A percentile compares a stretch with the other conserved stretches of the same genome.
Conservation (phyloP, 345 rosid species). For the Euphorbia peplus region DNA sequence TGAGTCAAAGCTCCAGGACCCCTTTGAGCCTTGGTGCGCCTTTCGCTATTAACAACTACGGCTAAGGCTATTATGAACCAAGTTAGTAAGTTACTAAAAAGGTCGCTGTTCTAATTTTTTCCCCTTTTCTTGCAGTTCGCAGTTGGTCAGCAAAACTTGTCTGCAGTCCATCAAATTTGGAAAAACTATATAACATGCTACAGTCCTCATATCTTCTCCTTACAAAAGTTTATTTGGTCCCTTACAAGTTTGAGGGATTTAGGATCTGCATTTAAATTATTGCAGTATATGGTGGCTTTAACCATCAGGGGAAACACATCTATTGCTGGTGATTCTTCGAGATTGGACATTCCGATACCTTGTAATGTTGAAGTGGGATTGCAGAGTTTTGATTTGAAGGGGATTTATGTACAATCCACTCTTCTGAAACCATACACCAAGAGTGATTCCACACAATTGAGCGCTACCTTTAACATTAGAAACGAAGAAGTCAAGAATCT, state of each 20-base stretch:
- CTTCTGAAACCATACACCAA: conserved; percentile 20
- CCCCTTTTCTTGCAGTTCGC: conserved; percentile 61
- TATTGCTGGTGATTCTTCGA: conserved; percentile 39
- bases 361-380: conserved; percentile 35
- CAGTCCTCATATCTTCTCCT: conserved; percentile 39
- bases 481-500: conserved; percentile 24
- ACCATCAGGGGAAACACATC: conserved; percentile 34
- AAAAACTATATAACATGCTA: conserved; percentile 58
- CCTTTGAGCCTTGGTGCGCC: too few relatives aligned
- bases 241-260: conserved; percentile 63
- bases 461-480: conserved; percentile 17
- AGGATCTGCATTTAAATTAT: conserved; percentile 56
- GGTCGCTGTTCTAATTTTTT: conserved; percentile 12
- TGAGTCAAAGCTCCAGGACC: too few relatives aligned
- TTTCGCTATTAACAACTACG: too few relatives aligned
- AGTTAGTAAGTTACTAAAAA: conserved; percentile 16
- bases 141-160: conserved; percentile 55
- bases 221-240: conserved; percentile 61
- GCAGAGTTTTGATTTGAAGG: conserved; percentile 32
- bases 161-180: conserved; percentile 61
- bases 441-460: conserved; percentile 22
- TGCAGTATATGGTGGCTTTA: conserved; percentile 73
- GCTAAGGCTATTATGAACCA: background rate
- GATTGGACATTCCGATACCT: conserved; percentile 71
- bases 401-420: conserved; percentile 23